These are phyloP conservation scores for Solanum megistacrolobum DNA, from an alignment of 257 asterid species.

Conservation along the genomic window DNA sequence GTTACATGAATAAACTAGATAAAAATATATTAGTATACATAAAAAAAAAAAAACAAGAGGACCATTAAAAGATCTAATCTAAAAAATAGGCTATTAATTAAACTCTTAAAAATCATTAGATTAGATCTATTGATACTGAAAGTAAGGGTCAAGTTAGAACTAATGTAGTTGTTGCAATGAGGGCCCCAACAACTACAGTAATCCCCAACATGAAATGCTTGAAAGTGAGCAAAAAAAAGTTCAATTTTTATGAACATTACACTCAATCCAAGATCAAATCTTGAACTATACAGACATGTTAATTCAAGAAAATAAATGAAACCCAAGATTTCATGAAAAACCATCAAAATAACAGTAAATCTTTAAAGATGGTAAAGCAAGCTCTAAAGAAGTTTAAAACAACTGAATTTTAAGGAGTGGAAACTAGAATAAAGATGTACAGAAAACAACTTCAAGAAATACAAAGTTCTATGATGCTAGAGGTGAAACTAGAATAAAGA, in stretches of 20 bases:
- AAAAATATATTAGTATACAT: background rate
- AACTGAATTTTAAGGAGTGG: no score
- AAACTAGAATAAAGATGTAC: no score
- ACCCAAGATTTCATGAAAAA: background rate
- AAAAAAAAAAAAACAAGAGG: background rate
- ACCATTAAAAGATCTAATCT: constrained; percentile 15
- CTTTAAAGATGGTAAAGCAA: background rate
- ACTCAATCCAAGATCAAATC: background rate
- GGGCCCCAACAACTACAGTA: constrained; percentile 15
- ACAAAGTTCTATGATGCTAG: no score
- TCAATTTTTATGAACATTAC: background rate
- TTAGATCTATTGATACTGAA: no score
- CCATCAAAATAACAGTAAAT: background rate
- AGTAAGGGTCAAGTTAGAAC: no score
- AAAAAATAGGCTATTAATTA: constrained; percentile 13
- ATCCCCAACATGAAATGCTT: background rate
- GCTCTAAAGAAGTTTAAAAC: no score
- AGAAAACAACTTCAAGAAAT: no score
- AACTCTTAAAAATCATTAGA: constrained; percentile 3
- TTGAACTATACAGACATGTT: background rate
- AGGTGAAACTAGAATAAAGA: no score
- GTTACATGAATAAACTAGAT: background rate
- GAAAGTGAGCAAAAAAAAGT: background rate
- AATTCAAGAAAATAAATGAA: background rate
- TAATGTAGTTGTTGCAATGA: background rate